Evolutionary conservation across 768 basidiomycete genomes (phyloP), one percentile per base, ranked within the genome.

Genomic region (Astraeus odoratus): DNA sequence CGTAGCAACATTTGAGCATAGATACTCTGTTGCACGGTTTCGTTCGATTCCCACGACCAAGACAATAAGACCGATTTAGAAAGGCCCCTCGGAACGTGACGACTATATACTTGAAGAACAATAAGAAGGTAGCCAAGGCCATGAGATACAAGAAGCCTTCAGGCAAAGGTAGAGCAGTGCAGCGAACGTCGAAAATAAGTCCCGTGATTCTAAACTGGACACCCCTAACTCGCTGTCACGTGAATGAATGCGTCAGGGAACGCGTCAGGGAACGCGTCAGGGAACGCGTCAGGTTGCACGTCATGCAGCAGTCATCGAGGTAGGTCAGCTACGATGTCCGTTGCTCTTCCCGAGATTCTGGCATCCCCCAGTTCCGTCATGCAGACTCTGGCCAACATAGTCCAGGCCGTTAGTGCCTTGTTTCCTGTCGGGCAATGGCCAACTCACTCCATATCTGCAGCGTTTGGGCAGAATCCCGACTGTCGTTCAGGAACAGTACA

Each of bases 401-500:
- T 50, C 9, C 64, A 64, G 38, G 52, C 57, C 31, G 63, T 63
- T 29, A 22, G 58, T 54, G 23, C 16, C 37, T 22, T 23, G 18
- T 6, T 35, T 19, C 37, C 30, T 31, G 12, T 31, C 4, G n/a
- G 3, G 30, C 25, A 24, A 25, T 2, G 12, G 15, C 10, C 18
- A 35, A 16, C 39, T 42, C 10, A 40, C 18, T 29, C 22, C 26
- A 12, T 12, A 19, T 41, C 18, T 23, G 24, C 40, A 71, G 70
- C 56, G 60, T 29, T 42, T 75, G 46, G 74, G 73, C 0, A 56
- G 65, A 16, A 50, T 67, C 8, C 67, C 68, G 8, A 70, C 73
- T 1, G 65, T 47, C 3, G 66, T 71, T 1, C 63, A 69, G 39
- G 66, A 74, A 0, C 68, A 72, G 39, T 75, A 72, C 54, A 75